Evolutionary conservation across 1,284 basidiomycete genomes (phyloP), one percentile per base, ranked within the genome.

Genomic region (Boletus smithii): DNA sequence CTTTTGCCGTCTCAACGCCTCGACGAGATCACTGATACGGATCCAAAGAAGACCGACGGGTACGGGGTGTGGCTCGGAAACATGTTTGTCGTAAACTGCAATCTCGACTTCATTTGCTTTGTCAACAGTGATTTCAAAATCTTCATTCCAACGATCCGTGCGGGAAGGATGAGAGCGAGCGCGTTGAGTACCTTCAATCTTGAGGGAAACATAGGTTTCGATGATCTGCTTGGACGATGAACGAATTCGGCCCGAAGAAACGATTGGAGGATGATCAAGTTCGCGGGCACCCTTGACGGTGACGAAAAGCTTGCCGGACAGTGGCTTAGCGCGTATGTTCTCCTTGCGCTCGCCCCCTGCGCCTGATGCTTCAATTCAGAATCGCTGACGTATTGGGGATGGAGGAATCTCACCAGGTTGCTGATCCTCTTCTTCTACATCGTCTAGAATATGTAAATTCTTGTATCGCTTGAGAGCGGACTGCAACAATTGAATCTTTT

Each of bases 51-150:
- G 79, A 33, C 97, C 97, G 54, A 99, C 94, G 30, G 95, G 95
- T 6, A 91, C 81, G 1, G 91, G 84, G 58, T 90, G 79, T 10
- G 73, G 70, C 52, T 92, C 90, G 53, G 83, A 85, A 16, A 83
- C 81, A 57, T 91, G 84, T 59, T 92, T 92, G 71, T 99, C 97
- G 61, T 95, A 97, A 22, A 99, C 83, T 13, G 93, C 92, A 40
- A 99, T 85, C 70, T 99, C 97, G 46, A 98, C 90, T 76, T 99
- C 97, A 67, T 95, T 98, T 29, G 95, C 95, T 69, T 97, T 98
- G 73, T 98, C 95, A 42, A 99, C 91, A 1, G 88, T 80, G 53
- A 99, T 91, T 68, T 97, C 91, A 55, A 99, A 98, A 51, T 93
- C 90, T 69, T 99, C 95, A 67, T 93, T 91, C 97, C 97, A 99